phyloP scores from a whole-genome alignment of 2,329 filamentous ascomycete species.

The Penicillium brevicompactum region DNA sequence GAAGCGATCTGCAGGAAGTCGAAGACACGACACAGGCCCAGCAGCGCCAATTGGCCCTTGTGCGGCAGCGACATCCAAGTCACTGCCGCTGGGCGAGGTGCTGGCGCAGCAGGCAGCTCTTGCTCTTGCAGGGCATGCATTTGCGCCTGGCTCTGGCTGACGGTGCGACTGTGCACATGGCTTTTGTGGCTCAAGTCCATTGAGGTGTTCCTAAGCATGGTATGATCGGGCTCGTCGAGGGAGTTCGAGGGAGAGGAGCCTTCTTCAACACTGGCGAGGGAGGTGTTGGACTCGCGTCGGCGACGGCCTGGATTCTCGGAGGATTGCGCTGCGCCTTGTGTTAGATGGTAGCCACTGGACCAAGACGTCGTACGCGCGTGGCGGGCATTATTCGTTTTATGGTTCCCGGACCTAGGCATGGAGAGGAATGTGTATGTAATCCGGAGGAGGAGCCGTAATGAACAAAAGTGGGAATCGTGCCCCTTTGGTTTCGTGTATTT shows the following conservation, averaged over 20 bases:
- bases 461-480: neutral
- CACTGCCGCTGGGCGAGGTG: constrained; percentile 29
- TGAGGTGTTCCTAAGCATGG: constrained; percentile 36
- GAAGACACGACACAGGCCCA: constrained; percentile 44
- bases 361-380: constrained; percentile 40
- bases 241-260: constrained; percentile 25
- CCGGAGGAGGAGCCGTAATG: constrained; percentile 6
- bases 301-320: constrained; percentile 31
- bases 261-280: constrained; percentile 35
- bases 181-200: constrained; percentile 29
- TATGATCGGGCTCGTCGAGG: constrained; percentile 22
- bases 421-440: constrained; percentile 26
- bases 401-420: constrained; percentile 24
- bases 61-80: constrained; percentile 45
- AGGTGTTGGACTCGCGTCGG: constrained; percentile 36
- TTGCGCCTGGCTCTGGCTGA: constrained; percentile 27
- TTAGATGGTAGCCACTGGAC: constrained; percentile 36
- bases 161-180: constrained; percentile 32
- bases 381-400: constrained; percentile 37
- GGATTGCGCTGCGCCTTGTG: constrained; percentile 24
- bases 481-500: constrained; percentile 21
- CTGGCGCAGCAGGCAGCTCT: constrained; percentile 17
- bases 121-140: constrained; percentile 21
- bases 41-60: constrained; percentile 40
- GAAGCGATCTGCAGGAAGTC: constrained; percentile 45